Base-by-base conservation (phyloP, 1,139 yeast species). In the Yamadazyma oceani region DNA sequence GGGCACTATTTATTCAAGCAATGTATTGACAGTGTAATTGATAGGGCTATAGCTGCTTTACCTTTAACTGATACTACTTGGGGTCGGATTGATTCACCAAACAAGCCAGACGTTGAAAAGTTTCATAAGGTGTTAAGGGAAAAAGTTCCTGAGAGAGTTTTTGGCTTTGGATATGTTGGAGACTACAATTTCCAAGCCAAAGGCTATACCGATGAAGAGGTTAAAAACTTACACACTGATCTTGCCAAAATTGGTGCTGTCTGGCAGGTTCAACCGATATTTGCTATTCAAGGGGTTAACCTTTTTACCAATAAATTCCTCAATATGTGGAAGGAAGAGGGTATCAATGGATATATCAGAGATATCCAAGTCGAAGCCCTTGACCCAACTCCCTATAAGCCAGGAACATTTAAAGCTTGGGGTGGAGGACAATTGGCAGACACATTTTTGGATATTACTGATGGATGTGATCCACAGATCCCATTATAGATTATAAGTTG, bases 51-150 rank as follows among this genome's bases (percentile, higher is more conserved):
- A 22, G 68, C 66, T 5, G 78, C 65, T 53, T 78, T 80, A 2
- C 83, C 82, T 9, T 76, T 74, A 43, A 68, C 82, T 2, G 84
- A 78, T 42, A 51, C 76, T 51, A 51, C 78, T 24, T 78, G 84
- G 84, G 59, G 77, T 16, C 82, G 79, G 53, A 76, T 83, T 17
- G 76, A 76, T 55, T 66, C 68, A 11, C 83, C 84, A 11, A 69
- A 77, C 44, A 54, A 77, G 17, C 50, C 60, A 34, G 78, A 77
- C 50, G 82, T 83, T 6, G 60, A 59, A 42, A 58, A 55, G 4
- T 74, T 78, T 54, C 78, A 82, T 12, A 51, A 55, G 13, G 55
- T 59, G 37, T 72, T 78, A 41, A 79, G 70, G 41, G 62, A 58
- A 13, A 51, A 62, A 26, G 66, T 21, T 21, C 83, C 84, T n/a